Evolutionary conservation across 345 rosid genomes (phyloP).

Genomic region (Hibiscus trionum): DNA sequence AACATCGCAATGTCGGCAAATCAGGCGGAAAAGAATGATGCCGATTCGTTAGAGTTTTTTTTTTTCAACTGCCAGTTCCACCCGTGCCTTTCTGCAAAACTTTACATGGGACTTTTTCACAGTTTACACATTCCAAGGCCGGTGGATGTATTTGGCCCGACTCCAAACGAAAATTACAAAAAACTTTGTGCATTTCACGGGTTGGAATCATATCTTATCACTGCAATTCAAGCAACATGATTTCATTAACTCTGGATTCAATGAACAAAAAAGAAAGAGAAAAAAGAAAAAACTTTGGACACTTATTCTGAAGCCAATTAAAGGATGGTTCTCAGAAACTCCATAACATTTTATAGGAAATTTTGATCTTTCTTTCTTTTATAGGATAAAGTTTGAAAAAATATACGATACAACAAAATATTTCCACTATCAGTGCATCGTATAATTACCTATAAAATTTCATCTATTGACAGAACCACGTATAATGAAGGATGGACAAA

Average conservation of each 20-base stretch:
- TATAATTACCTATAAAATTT: too few relatives aligned
- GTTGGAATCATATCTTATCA: neutral
- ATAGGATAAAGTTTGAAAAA: too few relatives aligned
- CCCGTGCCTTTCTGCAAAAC: neutral
- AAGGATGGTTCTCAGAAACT: neutral
- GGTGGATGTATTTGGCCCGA: neutral
- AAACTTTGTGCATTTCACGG: neutral
- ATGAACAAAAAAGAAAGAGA: too few relatives aligned
- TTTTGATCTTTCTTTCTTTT: too few relatives aligned
- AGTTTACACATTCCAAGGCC: neutral
- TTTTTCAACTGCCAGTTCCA: neutral
- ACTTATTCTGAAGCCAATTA: neutral
- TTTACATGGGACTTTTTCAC: too few relatives aligned
- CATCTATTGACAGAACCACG: too few relatives aligned
- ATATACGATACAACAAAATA: too few relatives aligned
- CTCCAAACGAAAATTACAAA: neutral
- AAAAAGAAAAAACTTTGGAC: neutral
- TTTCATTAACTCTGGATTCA: neutral
- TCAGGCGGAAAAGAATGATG: neutral
- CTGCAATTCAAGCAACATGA: neutral
- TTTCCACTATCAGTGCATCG: too few relatives aligned
- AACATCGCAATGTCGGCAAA: neutral
- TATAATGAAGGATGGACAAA: too few relatives aligned
- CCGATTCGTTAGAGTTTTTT: neutral
- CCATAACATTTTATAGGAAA: neutral